phyloP scores from a whole-genome alignment of 306 rosid species.

The Pterocarpus santalinus region DNA sequence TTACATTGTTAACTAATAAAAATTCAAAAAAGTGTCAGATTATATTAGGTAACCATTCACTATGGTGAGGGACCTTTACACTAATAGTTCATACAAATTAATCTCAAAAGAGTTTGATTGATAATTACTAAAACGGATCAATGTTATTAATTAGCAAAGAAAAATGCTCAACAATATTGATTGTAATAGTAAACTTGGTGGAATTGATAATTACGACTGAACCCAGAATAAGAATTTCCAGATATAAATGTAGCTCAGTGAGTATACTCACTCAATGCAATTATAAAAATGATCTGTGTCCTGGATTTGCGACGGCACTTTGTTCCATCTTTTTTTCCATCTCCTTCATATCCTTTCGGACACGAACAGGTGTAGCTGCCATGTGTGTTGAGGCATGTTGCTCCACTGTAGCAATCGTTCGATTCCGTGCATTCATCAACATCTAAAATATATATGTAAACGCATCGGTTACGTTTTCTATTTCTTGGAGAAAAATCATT shows the following conservation, averaged over 20 bases:
- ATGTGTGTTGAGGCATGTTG: constrained; percentile 15
- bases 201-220: too few relatives aligned
- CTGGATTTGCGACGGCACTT: constrained; percentile 30
- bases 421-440: constrained; percentile 46
- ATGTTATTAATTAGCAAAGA: background rate
- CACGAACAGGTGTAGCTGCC: constrained; percentile 46
- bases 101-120: too few relatives aligned
- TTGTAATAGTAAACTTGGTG: background rate
- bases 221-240: background rate
- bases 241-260: background rate
- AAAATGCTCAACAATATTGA: background rate
- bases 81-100: too few relatives aligned
- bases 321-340: constrained; percentile 36
- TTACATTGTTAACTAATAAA: too few relatives aligned
- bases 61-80: too few relatives aligned
- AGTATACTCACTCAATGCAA: constrained; percentile 22
- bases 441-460: constrained; percentile 31
- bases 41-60: too few relatives aligned
- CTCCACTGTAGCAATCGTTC: constrained; percentile 7
- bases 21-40: too few relatives aligned
- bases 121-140: background rate
- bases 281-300: background rate
- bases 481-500: too few relatives aligned
- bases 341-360: constrained; percentile 33
- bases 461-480: too few relatives aligned